Evolutionary conservation across 257 asterid genomes (phyloP), one percentile per base, ranked within the genome.

Genomic region (Solanum sitiens): DNA sequence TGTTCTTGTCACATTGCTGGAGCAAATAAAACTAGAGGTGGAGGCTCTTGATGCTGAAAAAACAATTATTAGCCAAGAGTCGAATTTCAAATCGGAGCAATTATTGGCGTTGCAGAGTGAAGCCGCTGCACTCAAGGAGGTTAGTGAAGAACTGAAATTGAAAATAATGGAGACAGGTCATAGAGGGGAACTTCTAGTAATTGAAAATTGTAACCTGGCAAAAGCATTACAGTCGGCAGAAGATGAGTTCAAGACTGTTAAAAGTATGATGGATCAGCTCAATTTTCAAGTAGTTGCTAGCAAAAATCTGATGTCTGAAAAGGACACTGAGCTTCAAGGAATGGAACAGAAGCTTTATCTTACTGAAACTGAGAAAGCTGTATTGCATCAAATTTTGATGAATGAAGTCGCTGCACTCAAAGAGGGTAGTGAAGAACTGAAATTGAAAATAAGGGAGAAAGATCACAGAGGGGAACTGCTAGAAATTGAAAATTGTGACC

Each of bases 1-100:
- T 27, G 94, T 94, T 87, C 94, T 96, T 86, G 86, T 92, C 77
- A 86, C 95, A 87, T 92, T 93, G 93, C 89, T 96, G 83, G 90
- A 92, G 89, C 94, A 96, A 86, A 91, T 94, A 84, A 90, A 68
- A 59, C 50, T 90, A 7, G 94, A 90, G 86, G 91, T 89, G 23
- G 87, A 88, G 86, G 89, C 88, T 87, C 91, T 94, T 59, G 91
- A 89, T 91, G 40, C 84, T 90, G 98, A 93, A 83, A 95, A 91
- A 68, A 85, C 74, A 84, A 84, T 87, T 45, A 71, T 93, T 56
- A 94, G 90, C 84, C 91, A 85, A 82, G 96, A 92, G 88, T 86
- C 89, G 30, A 92, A 89, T 47, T 44, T 77, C 88, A 91, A 88
- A 89, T 86, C 89, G 4, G 91, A 91, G 88, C 93, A 91, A 88